Percentiles rank a stretch among this genome's conserved stretches.
Conservation (phyloP, 1,284 basidiomycete genomes). For the Meira nashicola region DNA sequence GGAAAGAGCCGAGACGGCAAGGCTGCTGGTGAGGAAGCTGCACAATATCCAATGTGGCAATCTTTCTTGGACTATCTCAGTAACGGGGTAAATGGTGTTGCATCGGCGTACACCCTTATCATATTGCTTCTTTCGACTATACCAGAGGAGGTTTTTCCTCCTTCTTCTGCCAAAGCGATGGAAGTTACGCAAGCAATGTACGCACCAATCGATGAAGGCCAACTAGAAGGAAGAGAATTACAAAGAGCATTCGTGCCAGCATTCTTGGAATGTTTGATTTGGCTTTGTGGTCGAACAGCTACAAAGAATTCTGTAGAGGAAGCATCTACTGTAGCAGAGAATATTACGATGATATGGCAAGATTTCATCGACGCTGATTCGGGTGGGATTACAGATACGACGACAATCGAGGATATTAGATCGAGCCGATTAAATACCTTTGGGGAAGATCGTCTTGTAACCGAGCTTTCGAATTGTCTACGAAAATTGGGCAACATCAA, state of each 20-base stretch:
- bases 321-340: constrained; percentile 3
- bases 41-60: background rate
- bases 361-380: constrained; percentile 11
- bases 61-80: constrained; percentile 1
- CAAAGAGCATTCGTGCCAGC: constrained; percentile 64
- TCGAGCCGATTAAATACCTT: background rate
- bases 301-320: constrained; percentile 3
- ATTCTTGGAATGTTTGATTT: constrained; percentile 66
- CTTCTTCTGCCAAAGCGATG: constrained; percentile 48
- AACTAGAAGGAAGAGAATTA: constrained; percentile 54
- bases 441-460: constrained; percentile 4
- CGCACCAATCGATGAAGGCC: constrained; percentile 67
- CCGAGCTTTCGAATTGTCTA: background rate
- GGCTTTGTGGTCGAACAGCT: constrained; percentile 54
- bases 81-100: constrained; percentile 11
- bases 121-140: constrained; percentile 74
- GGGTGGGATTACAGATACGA: background rate
- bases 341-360: constrained; percentile 13
- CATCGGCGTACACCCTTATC: constrained; percentile 70
- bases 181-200: constrained; percentile 71
- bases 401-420: background rate
- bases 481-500: constrained; percentile 6
- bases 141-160: constrained; percentile 57
- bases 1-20: constrained; percentile 12
- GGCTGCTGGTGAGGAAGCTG: background rate